Evolutionary conservation across 495 filamentous ascomycete genomes (phyloP).

Genomic region (Aspergillus funiculosus): DNA sequence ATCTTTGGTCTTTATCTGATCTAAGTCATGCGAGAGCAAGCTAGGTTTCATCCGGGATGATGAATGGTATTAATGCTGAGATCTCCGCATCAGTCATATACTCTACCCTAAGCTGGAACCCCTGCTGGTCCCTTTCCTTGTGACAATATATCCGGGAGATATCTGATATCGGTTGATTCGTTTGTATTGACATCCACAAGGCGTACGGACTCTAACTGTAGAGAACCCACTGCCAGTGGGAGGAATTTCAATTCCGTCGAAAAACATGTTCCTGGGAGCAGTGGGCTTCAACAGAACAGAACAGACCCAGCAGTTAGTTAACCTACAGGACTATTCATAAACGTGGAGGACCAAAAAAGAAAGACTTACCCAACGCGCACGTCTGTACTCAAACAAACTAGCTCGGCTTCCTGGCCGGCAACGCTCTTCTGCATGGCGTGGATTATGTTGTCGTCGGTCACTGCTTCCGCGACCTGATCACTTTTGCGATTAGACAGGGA

Average conservation of each 20-base stretch:
- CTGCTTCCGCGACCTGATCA: conserved; percentile 62
- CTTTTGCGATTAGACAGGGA: conserved; percentile 39
- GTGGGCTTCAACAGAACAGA: conserved; percentile 48
- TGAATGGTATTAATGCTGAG: background rate
- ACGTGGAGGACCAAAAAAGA: background rate
- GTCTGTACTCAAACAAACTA: conserved; percentile 79
- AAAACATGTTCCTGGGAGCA: conserved; percentile 71
- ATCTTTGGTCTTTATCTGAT: background rate
- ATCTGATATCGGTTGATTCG: conserved; percentile 74
- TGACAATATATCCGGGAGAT: conserved; percentile 70
- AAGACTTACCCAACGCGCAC: conserved; percentile 68
- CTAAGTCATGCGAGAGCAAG: too few relatives aligned
- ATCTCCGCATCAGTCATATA: background rate
- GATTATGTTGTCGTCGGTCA: conserved; percentile 78
- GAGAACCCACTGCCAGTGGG: conserved; percentile 65
- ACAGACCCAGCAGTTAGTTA: conserved; percentile 16
- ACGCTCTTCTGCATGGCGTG: conserved; percentile 76
- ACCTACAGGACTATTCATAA: background rate
- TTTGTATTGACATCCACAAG: conserved; percentile 76
- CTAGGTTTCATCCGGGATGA: too few relatives aligned
- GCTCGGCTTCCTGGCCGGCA: conserved; percentile 62
- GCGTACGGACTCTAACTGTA: conserved; percentile 72
- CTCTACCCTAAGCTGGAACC: background rate
- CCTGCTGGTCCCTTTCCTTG: conserved; percentile 25
- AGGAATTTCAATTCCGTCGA: conserved; percentile 75